These are phyloP conservation scores for Leonotis leonurus DNA, from an alignment of 257 asterid genomes.

Conservation along the genomic window DNA sequence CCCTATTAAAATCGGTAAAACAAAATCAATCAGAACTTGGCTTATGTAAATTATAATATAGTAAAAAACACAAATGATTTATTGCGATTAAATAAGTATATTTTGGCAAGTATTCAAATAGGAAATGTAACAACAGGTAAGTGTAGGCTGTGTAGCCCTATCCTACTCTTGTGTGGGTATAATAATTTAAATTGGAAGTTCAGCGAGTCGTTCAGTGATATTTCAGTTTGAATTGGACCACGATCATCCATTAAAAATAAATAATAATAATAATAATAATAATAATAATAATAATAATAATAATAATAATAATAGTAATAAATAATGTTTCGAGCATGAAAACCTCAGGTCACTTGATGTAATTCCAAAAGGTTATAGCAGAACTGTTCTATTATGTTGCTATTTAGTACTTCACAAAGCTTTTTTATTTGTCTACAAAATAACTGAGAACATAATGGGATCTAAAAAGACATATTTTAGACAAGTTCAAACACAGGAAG, in stretches of 20 bases:
- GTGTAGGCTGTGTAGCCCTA: background rate
- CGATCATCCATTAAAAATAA: background rate
- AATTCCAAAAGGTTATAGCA: background rate
- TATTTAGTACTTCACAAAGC: background rate
- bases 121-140: background rate
- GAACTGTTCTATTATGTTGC: background rate
- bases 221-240: background rate
- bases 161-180: background rate
- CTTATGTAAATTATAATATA: background rate
- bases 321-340: background rate
- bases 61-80: background rate
- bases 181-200: background rate
- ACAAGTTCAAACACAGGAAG: too few species aligned
- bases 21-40: slow-evolving; percentile 1
- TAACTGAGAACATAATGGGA: background rate
- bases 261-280: too few species aligned
- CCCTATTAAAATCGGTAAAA: slow-evolving; percentile 39
- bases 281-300: too few species aligned
- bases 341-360: background rate
- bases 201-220: background rate
- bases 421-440: background rate
- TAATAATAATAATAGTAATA: too few species aligned
- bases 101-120: background rate
- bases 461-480: too few species aligned
- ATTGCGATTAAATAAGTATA: background rate